These are phyloP conservation scores for Colletotrichum phormii DNA, from an alignment of 2,329 filamentous ascomycete genomes.

Conservation along the genomic window DNA sequence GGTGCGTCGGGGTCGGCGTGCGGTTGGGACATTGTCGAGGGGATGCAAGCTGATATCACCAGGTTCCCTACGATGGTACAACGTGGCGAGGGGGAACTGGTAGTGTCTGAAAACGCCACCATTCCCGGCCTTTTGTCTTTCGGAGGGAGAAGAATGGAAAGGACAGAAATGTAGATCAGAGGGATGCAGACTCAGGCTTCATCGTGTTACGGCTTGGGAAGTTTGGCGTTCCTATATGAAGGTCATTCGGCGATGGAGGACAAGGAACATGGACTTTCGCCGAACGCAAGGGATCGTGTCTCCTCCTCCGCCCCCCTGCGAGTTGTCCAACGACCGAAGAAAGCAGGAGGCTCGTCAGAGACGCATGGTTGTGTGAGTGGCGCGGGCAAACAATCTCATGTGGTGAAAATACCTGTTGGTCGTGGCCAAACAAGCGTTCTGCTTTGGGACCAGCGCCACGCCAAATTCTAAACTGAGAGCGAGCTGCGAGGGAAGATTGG, in stretches of 20 bases:
- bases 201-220: not conserved
- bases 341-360: not conserved
- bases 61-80: not conserved
- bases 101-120: not conserved
- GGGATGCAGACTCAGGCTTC: not conserved
- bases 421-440: not conserved
- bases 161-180: not conserved
- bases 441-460: not conserved
- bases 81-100: not conserved
- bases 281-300: not conserved
- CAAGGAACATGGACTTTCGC: not conserved
- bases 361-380: not conserved
- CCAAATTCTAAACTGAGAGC: not conserved
- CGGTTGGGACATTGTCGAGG: not conserved
- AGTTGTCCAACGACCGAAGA: not conserved
- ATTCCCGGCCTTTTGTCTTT: not conserved
- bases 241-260: not conserved
- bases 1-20: conserved; percentile 27
- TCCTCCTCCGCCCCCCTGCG: not conserved
- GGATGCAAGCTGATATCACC: not conserved
- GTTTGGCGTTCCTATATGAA: not conserved
- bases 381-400: not conserved
- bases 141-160: not conserved
- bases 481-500: not conserved
- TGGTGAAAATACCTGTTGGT: not conserved